Conservation (phyloP, 805 yeast genomes). For the Starmerella stigmatis region DNA sequence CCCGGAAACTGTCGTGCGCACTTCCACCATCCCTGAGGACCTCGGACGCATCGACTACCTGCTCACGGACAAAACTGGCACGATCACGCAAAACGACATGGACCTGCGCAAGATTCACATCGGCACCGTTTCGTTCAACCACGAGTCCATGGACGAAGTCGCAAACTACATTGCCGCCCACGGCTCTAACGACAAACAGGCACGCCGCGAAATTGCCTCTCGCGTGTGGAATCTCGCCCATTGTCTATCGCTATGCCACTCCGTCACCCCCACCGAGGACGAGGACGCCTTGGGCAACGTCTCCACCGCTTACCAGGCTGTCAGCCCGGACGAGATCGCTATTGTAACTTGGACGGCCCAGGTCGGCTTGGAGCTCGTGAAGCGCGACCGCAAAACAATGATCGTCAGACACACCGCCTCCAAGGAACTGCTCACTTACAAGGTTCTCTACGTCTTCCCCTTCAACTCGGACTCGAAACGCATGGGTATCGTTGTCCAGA, state of each 20-base stretch:
- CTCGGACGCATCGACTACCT: constrained; percentile 90
- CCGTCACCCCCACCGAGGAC: constrained; percentile 83
- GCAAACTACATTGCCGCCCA: constrained; percentile 44
- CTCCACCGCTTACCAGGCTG: constrained; percentile 70
- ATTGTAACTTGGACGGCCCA: constrained; percentile 82
- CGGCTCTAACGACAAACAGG: constrained; percentile 19
- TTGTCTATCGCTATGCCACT: constrained; percentile 89
- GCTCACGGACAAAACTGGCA: constrained; percentile 91
- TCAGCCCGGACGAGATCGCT: constrained; percentile 97
- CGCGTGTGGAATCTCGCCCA: constrained; percentile 71
- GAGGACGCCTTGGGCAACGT: constrained; percentile 25
- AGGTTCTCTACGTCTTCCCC: constrained; percentile 77
- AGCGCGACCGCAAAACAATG: constrained; percentile 71
- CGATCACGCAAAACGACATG: constrained; percentile 97
- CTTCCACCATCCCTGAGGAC: constrained; percentile 97
- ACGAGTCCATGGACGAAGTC: constrained; percentile 86
- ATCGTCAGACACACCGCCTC: constrained; percentile 54
- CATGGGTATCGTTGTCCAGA: constrained; percentile 78
- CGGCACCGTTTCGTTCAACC: constrained; percentile 85
- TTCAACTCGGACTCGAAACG: constrained; percentile 91
- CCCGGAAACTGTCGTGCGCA: constrained; percentile 82
- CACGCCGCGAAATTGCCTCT: constrained; percentile 54
- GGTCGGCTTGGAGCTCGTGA: constrained; percentile 70
- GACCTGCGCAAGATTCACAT: constrained; percentile 84
- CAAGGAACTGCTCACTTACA: constrained; percentile 41